phyloP scores from a whole-genome alignment of 441 rosid genomes.

The Lepidium campestre region DNA sequence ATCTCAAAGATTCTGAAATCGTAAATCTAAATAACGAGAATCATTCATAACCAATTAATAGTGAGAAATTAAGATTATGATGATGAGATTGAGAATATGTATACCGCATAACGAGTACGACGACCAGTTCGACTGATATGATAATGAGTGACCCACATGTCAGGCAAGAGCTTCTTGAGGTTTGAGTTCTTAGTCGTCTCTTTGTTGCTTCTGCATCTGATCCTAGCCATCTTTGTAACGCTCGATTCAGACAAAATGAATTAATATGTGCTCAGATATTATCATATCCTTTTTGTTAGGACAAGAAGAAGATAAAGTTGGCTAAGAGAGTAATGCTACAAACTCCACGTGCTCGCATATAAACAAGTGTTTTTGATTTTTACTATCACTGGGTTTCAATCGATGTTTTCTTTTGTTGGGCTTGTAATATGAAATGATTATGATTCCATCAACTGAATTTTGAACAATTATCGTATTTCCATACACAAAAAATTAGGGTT shows the following conservation, averaged over 20 bases:
- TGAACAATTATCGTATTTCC: not conserved
- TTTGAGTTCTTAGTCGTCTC: not conserved
- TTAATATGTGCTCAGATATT: not conserved
- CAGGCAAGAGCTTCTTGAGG: conserved; percentile 5
- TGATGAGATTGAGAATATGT: no score
- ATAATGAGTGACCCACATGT: conserved; percentile 1
- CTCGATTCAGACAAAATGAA: not conserved
- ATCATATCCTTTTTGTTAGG: not conserved
- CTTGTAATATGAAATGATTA: not conserved
- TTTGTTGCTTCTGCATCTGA: not conserved
- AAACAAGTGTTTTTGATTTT: no score
- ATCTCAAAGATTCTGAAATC: not conserved
- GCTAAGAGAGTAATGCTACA: not conserved
- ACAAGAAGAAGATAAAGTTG: not conserved
- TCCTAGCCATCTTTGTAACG: not conserved
- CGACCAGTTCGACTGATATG: not conserved
- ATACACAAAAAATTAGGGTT: not conserved
- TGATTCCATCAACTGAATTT: not conserved
- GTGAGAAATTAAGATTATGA: no score
- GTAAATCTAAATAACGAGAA: not conserved
- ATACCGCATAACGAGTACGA: not conserved
- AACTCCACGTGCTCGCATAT: not conserved
- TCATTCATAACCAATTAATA: no score
- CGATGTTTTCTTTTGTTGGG: not conserved
- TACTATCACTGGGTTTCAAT: no score